phyloP scores from a whole-genome alignment of 2,329 filamentous ascomycete species.

The Fusarium nisikadoi region DNA sequence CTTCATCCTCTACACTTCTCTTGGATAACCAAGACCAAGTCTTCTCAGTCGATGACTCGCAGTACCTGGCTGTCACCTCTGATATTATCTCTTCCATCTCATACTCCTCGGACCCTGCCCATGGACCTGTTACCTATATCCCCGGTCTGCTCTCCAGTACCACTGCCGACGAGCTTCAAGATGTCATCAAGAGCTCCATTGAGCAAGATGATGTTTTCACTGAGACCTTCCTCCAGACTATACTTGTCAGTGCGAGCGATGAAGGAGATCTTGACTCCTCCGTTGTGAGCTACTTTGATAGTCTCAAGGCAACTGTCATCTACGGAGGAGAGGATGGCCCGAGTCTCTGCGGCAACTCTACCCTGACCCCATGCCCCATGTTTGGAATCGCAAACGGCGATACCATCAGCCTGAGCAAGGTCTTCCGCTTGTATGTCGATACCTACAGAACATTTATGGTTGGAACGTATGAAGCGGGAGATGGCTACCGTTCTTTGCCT shows the following conservation, averaged over 20 bases:
- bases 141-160: neutral
- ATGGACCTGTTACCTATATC: neutral
- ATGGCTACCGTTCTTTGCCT: neutral
- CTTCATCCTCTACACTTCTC: neutral
- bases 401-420: neutral
- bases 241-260: neutral
- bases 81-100: neutral
- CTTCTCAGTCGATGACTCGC: neutral
- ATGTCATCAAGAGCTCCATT: neutral
- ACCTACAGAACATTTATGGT: neutral
- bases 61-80: neutral
- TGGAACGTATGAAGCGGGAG: neutral
- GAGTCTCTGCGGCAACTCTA: neutral
- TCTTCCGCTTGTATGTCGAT: neutral
- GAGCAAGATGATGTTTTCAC: neutral
- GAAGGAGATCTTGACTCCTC: neutral
- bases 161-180: neutral
- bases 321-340: neutral
- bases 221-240: accelerated
- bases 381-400: neutral
- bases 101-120: neutral
- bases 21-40: neutral
- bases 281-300: neutral
- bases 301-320: neutral
- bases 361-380: neutral